Evolutionary conservation across 2,329 filamentous ascomycete genomes (phyloP).

Genomic region (Alternaria alternata): DNA sequence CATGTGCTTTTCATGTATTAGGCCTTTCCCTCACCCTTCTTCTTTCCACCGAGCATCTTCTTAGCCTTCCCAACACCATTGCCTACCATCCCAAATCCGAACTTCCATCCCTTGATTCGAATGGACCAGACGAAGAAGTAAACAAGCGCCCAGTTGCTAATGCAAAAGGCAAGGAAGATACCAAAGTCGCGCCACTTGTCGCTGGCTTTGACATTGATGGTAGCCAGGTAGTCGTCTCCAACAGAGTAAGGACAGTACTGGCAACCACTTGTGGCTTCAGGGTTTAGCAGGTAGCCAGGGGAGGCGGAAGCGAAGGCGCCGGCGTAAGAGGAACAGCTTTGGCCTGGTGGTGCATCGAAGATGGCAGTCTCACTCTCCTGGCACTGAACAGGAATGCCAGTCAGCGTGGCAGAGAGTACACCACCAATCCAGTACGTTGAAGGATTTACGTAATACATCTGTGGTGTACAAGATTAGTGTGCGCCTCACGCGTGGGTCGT

Average conservation of each 20-base stretch:
- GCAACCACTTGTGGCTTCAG: slow-evolving; percentile 66
- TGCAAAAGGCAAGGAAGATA: slow-evolving; percentile 74
- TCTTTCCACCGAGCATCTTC: slow-evolving; percentile 15
- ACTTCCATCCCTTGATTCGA: slow-evolving; percentile 73
- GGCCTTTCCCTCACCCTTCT: slow-evolving; percentile 14
- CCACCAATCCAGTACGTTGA: slow-evolving; percentile 77
- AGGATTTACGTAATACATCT: slow-evolving; percentile 49
- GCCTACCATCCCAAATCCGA: slow-evolving; percentile 69
- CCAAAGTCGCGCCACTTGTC: slow-evolving; percentile 79
- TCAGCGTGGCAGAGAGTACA: slow-evolving; percentile 70
- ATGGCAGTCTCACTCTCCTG: slow-evolving; percentile 65
- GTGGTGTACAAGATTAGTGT: neutral
- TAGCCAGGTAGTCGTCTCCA: slow-evolving; percentile 72
- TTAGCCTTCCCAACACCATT: slow-evolving; percentile 33
- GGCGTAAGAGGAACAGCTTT: slow-evolving; percentile 73
- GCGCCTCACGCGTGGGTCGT: neutral
- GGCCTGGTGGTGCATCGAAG: slow-evolving; percentile 71
- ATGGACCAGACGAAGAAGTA: slow-evolving; percentile 82
- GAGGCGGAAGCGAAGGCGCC: slow-evolving; percentile 63
- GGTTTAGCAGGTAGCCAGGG: slow-evolving; percentile 71
- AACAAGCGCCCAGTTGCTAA: slow-evolving; percentile 75
- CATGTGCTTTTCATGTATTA: neutral
- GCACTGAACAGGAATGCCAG: slow-evolving; percentile 56
- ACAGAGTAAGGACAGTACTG: slow-evolving; percentile 73
- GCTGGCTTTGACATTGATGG: slow-evolving; percentile 61